phyloP scores from a whole-genome alignment of 768 basidiomycete genomes.

The Amyloporia xantha region DNA sequence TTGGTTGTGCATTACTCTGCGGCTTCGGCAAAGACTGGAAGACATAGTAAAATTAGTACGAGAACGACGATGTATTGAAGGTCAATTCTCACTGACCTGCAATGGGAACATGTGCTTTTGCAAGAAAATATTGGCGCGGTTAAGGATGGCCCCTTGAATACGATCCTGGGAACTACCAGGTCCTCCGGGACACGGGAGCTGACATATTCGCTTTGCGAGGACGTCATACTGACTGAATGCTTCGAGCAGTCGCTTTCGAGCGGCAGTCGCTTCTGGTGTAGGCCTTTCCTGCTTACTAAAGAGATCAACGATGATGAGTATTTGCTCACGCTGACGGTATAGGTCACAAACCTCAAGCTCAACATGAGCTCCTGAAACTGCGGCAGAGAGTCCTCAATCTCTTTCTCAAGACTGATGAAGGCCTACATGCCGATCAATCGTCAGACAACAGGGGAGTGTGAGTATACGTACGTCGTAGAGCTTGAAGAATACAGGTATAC shows the following conservation, averaged over 20 bases:
- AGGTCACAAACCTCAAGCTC: constrained; percentile 49
- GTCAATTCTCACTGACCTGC: constrained; percentile 43
- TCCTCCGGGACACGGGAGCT: constrained; percentile 55
- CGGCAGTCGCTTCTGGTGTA: constrained; percentile 57
- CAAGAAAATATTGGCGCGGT: constrained; percentile 72
- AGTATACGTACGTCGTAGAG: constrained; percentile 56
- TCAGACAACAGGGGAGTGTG: too few relatives aligned
- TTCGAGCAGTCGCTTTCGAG: constrained; percentile 78
- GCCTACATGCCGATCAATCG: constrained; percentile 42
- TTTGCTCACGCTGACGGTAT: neutral
- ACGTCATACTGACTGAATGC: constrained; percentile 87
- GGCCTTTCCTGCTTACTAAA: constrained; percentile 42
- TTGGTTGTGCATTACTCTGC: constrained; percentile 23
- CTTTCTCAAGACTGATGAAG: constrained; percentile 71
- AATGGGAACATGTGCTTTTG: constrained; percentile 88
- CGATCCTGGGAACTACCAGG: constrained; percentile 72
- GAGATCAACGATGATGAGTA: neutral
- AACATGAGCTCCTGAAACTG: constrained; percentile 83
- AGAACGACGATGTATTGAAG: too few relatives aligned
- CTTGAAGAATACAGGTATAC: constrained; percentile 54
- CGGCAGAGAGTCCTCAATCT: constrained; percentile 85
- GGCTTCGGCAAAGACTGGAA: constrained; percentile 43
- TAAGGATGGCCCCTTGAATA: constrained; percentile 75
- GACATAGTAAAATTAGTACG: neutral
- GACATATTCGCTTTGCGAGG: constrained; percentile 77